A percentile compares a stretch with the other conserved stretches of the same genome.
phyloP scores from a whole-genome alignment of 2,329 filamentous ascomycete genomes.

The Aureobasidium vineae region DNA sequence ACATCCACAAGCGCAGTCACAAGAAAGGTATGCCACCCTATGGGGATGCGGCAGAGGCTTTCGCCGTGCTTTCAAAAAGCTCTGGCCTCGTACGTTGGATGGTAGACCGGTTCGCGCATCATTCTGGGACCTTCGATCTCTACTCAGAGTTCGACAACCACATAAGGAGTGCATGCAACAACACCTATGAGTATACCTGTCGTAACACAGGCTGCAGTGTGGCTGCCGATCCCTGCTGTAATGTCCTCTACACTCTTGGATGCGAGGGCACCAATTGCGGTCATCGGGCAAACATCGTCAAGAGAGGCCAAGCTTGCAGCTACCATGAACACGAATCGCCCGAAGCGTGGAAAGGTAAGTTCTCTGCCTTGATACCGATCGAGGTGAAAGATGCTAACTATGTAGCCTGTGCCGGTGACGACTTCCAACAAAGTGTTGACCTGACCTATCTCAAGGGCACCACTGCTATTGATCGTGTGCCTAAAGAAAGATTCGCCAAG shows the following conservation, averaged over 20 bases:
- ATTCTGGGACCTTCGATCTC: background rate
- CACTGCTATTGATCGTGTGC: background rate
- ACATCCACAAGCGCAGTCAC: background rate
- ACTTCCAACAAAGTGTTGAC: background rate
- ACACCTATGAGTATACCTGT: background rate
- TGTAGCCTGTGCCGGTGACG: background rate
- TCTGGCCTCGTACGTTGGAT: background rate
- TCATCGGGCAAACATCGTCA: background rate
- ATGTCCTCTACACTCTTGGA: background rate
- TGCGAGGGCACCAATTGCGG: background rate
- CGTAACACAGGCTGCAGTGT: background rate
- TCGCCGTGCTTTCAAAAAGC: background rate
- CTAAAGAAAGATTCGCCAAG: background rate
- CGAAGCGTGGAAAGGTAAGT: background rate
- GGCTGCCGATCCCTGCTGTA: background rate
- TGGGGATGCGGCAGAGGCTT: background rate
- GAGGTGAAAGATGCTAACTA: background rate
- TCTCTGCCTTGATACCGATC: background rate
- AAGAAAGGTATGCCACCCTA: too few species aligned
- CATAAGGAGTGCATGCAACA: background rate
- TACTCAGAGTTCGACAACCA: background rate
- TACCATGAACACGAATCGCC: background rate
- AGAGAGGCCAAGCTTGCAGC: background rate
- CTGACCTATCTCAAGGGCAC: background rate
- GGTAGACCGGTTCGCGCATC: background rate